Conservation (phyloP, 2,329 filamentous ascomycete species). For the Ascocoryne sarcoides region DNA sequence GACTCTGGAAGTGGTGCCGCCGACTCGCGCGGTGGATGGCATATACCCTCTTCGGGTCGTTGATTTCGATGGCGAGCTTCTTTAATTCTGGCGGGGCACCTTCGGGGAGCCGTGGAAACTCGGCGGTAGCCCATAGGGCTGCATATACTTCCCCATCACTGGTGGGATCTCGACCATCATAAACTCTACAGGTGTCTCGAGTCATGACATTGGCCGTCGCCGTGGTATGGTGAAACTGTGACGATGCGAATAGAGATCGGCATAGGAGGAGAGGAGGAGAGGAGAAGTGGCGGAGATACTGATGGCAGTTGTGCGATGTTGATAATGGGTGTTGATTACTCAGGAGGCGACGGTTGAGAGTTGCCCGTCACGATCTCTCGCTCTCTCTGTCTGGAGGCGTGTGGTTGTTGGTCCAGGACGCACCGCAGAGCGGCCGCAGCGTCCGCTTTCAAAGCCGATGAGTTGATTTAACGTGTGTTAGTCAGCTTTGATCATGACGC, state of each 20-base stretch:
- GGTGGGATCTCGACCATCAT: conserved; percentile 15
- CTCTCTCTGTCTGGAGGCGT: too few species aligned
- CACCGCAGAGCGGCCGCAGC: too few species aligned
- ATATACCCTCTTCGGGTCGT: conserved; percentile 53
- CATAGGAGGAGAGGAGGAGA: neutral
- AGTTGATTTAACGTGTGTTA: too few species aligned
- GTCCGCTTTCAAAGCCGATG: too few species aligned
- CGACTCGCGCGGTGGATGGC: conserved; percentile 51
- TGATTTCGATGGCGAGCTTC: conserved; percentile 46
- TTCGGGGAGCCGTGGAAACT: conserved; percentile 48
- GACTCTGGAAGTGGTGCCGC: conserved; percentile 54
- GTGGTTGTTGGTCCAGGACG: too few species aligned
- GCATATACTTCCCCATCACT: conserved; percentile 35
- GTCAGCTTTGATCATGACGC: too few species aligned
- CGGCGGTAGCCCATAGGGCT: conserved; percentile 52
- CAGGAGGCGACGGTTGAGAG: too few species aligned
- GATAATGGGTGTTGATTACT: too few species aligned
- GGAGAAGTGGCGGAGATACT: too few species aligned
- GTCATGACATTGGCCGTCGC: conserved; percentile 38
- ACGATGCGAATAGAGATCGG: neutral
- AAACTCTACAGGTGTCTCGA: conserved; percentile 32
- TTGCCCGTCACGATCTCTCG: too few species aligned
- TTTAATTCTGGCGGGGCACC: conserved; percentile 52
- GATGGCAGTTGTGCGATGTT: too few species aligned
- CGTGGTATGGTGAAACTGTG: neutral